These are phyloP conservation scores for Mimosa bimucronata DNA, from an alignment of 306 rosid genomes.

Conservation along the genomic window DNA sequence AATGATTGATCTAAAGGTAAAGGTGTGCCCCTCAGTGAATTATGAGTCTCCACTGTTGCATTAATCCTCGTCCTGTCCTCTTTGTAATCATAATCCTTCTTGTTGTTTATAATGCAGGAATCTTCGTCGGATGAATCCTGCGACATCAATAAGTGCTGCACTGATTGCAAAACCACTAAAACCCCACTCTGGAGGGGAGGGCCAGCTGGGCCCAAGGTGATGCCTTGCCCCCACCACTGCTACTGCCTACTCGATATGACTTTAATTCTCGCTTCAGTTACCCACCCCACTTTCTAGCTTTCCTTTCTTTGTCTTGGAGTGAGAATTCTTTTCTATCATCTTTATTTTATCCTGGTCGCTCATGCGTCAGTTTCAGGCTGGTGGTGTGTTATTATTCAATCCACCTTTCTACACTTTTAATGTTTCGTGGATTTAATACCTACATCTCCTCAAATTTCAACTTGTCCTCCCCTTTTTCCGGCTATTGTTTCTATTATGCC, in stretches of 20 bases:
- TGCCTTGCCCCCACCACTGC: not conserved
- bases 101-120: slow-evolving; percentile 40
- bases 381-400: not conserved
- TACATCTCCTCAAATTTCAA: not conserved
- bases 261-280: not conserved
- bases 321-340: not conserved
- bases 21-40: slow-evolving; percentile 37
- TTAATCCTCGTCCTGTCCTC: not conserved
- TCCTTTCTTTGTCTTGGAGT: not conserved
- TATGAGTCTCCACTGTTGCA: slow-evolving; percentile 9
- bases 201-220: slow-evolving; percentile 84
- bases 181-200: slow-evolving; percentile 92
- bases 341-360: not conserved
- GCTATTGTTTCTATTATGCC: not conserved
- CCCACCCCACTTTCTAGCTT: not conserved
- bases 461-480: not conserved
- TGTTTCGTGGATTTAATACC: not conserved
- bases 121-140: slow-evolving; percentile 30
- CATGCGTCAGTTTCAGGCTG: slow-evolving; percentile 12
- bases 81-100: not conserved
- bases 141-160: slow-evolving; percentile 54
- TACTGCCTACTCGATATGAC: not conserved
- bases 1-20: slow-evolving; percentile 51
- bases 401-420: not conserved
- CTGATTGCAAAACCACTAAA: slow-evolving; percentile 67